Evolutionary conservation across 495 filamentous ascomycete genomes (phyloP), one percentile per base, ranked within the genome.

Genomic region (Cudoniella acicularis): DNA sequence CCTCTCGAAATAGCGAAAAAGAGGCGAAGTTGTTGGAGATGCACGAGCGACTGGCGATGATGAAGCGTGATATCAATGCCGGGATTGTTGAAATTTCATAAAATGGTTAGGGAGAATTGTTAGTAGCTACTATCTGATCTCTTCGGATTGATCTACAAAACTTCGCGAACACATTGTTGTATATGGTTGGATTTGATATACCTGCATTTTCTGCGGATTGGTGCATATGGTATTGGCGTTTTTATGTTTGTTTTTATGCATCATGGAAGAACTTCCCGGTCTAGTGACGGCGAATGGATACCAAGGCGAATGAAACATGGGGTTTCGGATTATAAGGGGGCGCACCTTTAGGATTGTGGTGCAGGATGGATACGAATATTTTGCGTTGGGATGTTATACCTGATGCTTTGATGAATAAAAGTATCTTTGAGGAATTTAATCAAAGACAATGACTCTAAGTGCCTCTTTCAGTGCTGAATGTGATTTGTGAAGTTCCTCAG

Each of bases 41-140:
- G 83, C 86, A 85, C 63, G 67, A 74, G 11, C 75, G 78, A 16
- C 74, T 92, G 30, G 72, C 78, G 46, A 63, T 57, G 13, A 83
- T 89, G 80, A 92, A 92, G 73, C 72, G 73, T 52, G 80, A 89
- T 47, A 90, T 92, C 47, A n/a, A 49, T 18, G 59, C 56, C 6
- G 59, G 59, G 3, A 62, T 61, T 21, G 41, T 61, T 0, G 57
- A 64, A n/a, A 84, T 26, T 86, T 87, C 85, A 88, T 87, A 27
- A 89, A 76, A 21, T 88, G 73, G 30, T 6, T 36, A 36, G 13
- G 30, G 30, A 36, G 30, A 36, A 6, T 36, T 36, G 13, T 36
- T n/a, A 36, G 30, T 36, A 36, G 30, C 30, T 13, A 13, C 6
- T 4, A 36, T 36, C 30, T 13, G 30, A 13, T 36, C 30, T 13